Evolutionary conservation across 495 filamentous ascomycete species (phyloP), one percentile per base, ranked within the genome.

Genomic region (Aspergillus mulundensis): DNA sequence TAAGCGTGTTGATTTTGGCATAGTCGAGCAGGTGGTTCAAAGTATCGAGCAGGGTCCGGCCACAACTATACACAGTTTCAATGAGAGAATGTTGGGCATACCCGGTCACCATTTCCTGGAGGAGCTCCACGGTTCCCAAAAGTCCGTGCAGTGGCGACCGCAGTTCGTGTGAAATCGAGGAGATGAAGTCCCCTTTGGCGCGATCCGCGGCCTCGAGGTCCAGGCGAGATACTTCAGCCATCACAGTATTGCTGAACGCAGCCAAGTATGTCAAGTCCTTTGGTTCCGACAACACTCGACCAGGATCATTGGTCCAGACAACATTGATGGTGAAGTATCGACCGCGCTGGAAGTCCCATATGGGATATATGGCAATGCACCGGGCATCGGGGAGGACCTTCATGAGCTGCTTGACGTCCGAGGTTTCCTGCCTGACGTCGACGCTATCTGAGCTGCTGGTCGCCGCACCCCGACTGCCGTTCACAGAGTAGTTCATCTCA

Each of bases 81-180:
- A 87, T 72, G 40, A 86, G 77, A 39, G 77, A 79, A 18, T 40
- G 55, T 14, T 57, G 55, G 3, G 47, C 48, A 24, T 45, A 44
- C n/a, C 23, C 32, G 20, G 20, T 46, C 2, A 45, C 55, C 39
- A 45, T 46, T 18, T 68, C 68, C 55, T 85, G 81, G 57, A 57
- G 55, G 44, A 91, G 77, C 65, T 91, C 87, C 4, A 80, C 78
- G 42, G 78, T 83, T 0, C 81, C 84, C 0, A 89, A 63, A 32
- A 88, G 82, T 5, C 87, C 87, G 57, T 89, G 85, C 15, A 91
- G 63, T 0, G 88, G 88, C 2, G 80, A 85, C 7, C 88, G 78
- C 11, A 90, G 70, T 60, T 91, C 88, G 59, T 91, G 88, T 10
- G 83, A 87, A 7, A 91, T 85, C 11, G 80, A 85, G 0, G 1